Percentiles rank a stretch among this genome's conserved stretches.
Evolutionary conservation across 345 rosid species (phyloP).

Genomic region (Bretschneidera sinensis): DNA sequence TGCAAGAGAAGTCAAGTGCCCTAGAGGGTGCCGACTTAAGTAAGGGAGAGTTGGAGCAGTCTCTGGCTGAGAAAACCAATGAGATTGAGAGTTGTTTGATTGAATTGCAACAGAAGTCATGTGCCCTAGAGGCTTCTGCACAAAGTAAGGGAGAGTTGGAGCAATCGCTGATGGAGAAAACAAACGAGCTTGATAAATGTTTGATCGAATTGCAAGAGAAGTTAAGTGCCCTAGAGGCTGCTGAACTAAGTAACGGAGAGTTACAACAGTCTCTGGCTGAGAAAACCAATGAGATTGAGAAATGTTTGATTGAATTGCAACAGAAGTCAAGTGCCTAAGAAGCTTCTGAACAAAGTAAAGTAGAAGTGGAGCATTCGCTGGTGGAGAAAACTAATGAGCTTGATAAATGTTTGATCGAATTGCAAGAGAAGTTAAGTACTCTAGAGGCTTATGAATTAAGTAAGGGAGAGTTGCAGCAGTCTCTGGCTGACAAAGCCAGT

Average conservation of each 20-base stretch:
- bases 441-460: background rate
- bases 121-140: constrained; percentile 24
- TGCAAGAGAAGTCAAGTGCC: constrained; percentile 25
- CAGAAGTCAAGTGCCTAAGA: constrained; percentile 25
- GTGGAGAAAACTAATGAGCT: background rate
- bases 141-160: constrained; percentile 14
- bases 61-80: constrained; percentile 27
- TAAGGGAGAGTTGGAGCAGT: constrained; percentile 24
- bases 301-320: constrained; percentile 25
- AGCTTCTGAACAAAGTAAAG: constrained; percentile 25
- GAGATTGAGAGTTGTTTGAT: constrained; percentile 26
- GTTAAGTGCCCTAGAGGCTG: background rate
- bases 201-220: background rate
- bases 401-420: background rate
- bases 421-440: background rate
- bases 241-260: constrained; percentile 25
- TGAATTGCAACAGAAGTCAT: constrained; percentile 27
- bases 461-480: constrained; percentile 35
- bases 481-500: constrained; percentile 27
- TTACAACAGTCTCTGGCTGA: constrained; percentile 31
- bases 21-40: constrained; percentile 18
- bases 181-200: background rate
- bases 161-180: background rate
- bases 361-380: background rate
- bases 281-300: constrained; percentile 26